Base-by-base conservation (phyloP, 1,284 basidiomycete genomes). In the Hypsizygus ulmarius region DNA sequence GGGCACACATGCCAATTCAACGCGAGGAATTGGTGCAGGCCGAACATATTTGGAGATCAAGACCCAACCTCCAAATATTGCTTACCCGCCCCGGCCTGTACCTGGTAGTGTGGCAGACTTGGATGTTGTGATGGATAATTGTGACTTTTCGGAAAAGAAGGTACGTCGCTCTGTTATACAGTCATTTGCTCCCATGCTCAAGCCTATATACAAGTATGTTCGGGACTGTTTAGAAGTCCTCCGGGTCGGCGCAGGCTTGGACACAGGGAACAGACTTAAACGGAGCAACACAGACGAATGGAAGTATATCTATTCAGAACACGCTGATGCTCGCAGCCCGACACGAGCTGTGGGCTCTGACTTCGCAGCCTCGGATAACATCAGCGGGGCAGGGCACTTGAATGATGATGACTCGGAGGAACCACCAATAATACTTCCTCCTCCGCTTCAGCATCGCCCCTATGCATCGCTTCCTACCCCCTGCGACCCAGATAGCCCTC, bases 51-150 rank as follows among this genome's bases (percentile, higher is more conserved):
- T 90, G 30, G 82, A 91, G 48, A 69, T 90, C 34, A 77, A 82
- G 50, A 73, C 73, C 50, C 65, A 72, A 39, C 73, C 76, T 5
- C 79, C 74, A 34, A 70, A 81, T 55, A 72, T 79, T 39, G 81
- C 80, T n/a, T 91, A 87, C 63, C 90, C 93, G 14, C 88, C 89
- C 5, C 77, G 94, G 48, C 94, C 94, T 15, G 71, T 83, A 9
- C 80, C 87, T 0, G 90, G 91, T 12, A 86, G 87, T 48, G 77
- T 92, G 12, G 77, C 90, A 9, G 94, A 97, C 66, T 67, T 97
- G 55, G 94, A 97, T 65, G 70, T 87, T 18, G 73, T 96, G 1
- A 84, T 93, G 82, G 84, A 93, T 32, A 79, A 93, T 56, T 97
- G 94, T 64, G 90, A 95, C 68, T 94, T 93, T 62, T 80, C 81